These are phyloP conservation scores for Debaryomyces hansenii DNA, from an alignment of 805 yeast genomes.

Conservation along the genomic window DNA sequence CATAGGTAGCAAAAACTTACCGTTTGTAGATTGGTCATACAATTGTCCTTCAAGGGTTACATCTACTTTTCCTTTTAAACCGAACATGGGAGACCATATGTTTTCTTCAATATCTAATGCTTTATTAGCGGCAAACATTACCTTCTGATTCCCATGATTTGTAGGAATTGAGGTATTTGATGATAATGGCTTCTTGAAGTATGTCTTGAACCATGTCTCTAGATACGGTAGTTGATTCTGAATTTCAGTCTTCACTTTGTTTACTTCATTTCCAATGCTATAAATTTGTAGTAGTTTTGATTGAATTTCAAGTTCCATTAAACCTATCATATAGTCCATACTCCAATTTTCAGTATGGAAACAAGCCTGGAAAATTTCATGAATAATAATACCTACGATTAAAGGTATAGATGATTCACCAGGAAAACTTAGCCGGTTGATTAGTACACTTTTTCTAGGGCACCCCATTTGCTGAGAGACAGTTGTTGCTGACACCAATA, in stretches of 20 bases:
- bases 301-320: slow-evolving; percentile 42
- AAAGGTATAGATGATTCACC: slow-evolving; percentile 66
- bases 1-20: slow-evolving; percentile 67
- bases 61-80: slow-evolving; percentile 86
- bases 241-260: slow-evolving; percentile 44
- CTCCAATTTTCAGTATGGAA: slow-evolving; percentile 38
- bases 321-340: slow-evolving; percentile 34
- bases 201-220: slow-evolving; percentile 51
- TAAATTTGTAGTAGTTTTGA: slow-evolving; percentile 50
- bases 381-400: slow-evolving; percentile 81
- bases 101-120: slow-evolving; percentile 86
- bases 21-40: slow-evolving; percentile 23
- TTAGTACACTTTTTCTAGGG: slow-evolving; percentile 65
- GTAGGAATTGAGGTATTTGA: slow-evolving; percentile 22
- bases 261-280: slow-evolving; percentile 51
- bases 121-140: slow-evolving; percentile 55
- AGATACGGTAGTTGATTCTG: slow-evolving; percentile 52
- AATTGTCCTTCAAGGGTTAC: slow-evolving; percentile 71
- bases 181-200: slow-evolving; percentile 23
- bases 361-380: slow-evolving; percentile 68
- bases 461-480: slow-evolving; percentile 78
- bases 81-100: slow-evolving; percentile 88
- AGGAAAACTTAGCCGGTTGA: slow-evolving; percentile 55
- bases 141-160: slow-evolving; percentile 25
- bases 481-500: slow-evolving; percentile 75